Evolutionary conservation across 2,329 filamentous ascomycete genomes (phyloP).

Genomic region (Stromatinia cepivora): DNA sequence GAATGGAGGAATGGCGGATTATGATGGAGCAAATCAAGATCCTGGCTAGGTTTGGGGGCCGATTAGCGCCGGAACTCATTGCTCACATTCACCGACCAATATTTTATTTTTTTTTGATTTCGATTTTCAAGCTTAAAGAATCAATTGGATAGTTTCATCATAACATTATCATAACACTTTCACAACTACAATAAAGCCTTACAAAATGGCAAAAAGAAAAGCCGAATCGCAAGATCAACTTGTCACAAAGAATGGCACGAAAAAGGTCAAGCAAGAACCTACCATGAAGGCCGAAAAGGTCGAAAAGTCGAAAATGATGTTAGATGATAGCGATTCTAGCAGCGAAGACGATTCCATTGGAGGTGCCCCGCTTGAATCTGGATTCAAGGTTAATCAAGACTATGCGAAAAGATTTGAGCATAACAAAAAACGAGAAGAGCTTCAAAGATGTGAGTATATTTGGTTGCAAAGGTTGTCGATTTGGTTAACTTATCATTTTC

Average conservation of each 20-base stretch:
- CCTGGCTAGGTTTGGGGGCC: not conserved
- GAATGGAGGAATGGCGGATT: constrained; percentile 18
- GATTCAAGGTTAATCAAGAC: constrained; percentile 84
- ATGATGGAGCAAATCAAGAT: constrained; percentile 14
- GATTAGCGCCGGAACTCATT: constrained; percentile 14
- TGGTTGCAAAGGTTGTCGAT: constrained; percentile 28
- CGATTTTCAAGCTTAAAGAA: constrained; percentile 2
- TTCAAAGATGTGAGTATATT: constrained; percentile 60
- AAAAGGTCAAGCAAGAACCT: constrained; percentile 38
- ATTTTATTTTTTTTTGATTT: constrained; percentile 24
- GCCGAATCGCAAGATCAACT: constrained; percentile 35
- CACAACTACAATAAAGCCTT: constrained; percentile 5
- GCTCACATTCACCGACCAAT: constrained; percentile 9
- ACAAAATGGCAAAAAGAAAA: constrained; percentile 41
- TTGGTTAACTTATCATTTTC: constrained; percentile 27
- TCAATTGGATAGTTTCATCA: not conserved
- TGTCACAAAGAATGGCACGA: constrained; percentile 29
- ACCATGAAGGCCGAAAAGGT: not conserved
- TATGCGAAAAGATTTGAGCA: constrained; percentile 89
- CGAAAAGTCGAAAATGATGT: constrained; percentile 37
- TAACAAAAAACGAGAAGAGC: constrained; percentile 95
- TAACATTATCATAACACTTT: not conserved
- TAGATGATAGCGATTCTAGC: constrained; percentile 52
- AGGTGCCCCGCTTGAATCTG: constrained; percentile 42
- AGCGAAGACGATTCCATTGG: constrained; percentile 41